Conservation (phyloP, 352 stramenopile genomes). For the Globisporangium okanoganense region DNA sequence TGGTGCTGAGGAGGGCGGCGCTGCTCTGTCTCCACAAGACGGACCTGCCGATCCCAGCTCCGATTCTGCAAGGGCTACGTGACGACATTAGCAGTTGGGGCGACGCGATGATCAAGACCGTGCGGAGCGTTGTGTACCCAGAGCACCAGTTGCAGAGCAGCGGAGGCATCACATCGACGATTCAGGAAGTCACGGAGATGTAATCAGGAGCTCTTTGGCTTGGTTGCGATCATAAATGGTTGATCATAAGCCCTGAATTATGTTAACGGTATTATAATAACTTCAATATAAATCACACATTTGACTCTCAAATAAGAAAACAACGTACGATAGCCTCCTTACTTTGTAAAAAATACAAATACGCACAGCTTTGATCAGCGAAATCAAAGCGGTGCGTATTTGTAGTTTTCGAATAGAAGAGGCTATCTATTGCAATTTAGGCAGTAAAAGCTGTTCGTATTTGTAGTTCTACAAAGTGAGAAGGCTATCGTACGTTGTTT, state of each 20-base stretch:
- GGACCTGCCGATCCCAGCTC: background rate
- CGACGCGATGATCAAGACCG: constrained; percentile 8
- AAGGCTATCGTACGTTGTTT: background rate
- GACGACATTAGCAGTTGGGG: constrained; percentile 2
- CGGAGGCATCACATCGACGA: background rate
- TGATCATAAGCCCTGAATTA: no score
- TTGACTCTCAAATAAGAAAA: no score
- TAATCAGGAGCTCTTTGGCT: background rate
- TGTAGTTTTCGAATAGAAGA: no score
- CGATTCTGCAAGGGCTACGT: background rate
- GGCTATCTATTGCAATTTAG: no score
- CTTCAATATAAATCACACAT: no score
- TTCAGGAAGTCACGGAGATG: background rate
- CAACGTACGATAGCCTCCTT: no score
- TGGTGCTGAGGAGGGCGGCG: background rate
- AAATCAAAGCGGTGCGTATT: no score
- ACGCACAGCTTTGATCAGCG: no score
- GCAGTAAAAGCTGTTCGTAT: no score
- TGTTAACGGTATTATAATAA: no score
- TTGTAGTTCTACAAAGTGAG: background rate
- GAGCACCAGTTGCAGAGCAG: background rate
- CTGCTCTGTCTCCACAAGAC: constrained; percentile 3
- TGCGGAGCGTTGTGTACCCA: background rate
- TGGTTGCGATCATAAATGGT: no score
- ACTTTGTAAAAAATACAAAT: no score